Evolutionary conservation across 2,329 filamentous ascomycete species (phyloP).

Genomic region (Botryotinia convoluta): DNA sequence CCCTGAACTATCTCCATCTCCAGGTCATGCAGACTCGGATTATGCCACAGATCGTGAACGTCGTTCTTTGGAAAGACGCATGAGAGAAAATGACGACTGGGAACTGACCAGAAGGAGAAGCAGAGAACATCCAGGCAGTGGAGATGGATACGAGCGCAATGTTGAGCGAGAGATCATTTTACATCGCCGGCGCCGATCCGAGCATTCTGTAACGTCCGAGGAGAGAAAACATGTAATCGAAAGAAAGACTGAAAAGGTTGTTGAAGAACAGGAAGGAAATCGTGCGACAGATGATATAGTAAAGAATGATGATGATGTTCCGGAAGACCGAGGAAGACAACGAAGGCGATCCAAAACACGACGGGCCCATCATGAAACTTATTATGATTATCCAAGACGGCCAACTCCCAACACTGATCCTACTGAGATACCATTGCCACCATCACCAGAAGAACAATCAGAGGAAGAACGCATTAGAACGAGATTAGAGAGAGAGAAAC

Average conservation of each 20-base stretch:
- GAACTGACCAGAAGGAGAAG: neutral
- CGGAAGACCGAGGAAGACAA: neutral
- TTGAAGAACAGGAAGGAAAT: neutral
- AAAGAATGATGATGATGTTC: neutral
- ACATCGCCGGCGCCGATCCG: neutral
- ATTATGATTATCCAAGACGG: neutral
- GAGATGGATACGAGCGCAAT: neutral
- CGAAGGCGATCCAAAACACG: neutral
- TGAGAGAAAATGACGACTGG: neutral
- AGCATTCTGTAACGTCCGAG: no score
- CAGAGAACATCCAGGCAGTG: neutral
- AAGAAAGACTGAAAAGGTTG: neutral
- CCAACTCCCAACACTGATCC: neutral
- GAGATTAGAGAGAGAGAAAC: neutral
- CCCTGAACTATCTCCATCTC: no score
- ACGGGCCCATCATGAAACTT: neutral
- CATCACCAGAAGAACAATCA: neutral
- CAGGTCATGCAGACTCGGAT: neutral
- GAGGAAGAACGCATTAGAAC: neutral
- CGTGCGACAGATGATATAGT: neutral
- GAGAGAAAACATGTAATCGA: neutral
- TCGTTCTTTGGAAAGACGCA: neutral
- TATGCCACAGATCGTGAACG: neutral
- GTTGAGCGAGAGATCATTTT: neutral
- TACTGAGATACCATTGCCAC: neutral